Evolutionary conservation across 1,284 basidiomycete genomes (phyloP).

Genomic region (Sphagnurus paluster): DNA sequence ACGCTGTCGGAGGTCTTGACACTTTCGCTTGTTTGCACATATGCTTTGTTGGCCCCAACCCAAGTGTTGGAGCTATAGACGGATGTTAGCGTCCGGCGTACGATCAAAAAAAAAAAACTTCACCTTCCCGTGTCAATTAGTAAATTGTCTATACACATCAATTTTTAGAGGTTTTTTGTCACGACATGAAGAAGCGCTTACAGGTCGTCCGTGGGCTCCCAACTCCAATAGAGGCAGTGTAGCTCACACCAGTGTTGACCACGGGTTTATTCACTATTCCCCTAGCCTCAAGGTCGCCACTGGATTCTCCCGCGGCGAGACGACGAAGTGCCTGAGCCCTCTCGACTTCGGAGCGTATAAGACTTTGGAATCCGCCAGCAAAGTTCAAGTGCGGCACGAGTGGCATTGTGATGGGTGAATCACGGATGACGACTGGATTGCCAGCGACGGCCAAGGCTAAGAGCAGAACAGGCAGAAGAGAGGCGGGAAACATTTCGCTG

Average conservation of each 20-base stretch:
- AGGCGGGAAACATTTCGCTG: constrained; percentile 27
- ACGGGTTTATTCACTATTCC: constrained; percentile 39
- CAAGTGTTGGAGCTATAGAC: constrained; percentile 59
- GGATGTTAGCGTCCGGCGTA: neutral
- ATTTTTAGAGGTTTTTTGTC: neutral
- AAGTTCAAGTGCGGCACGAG: constrained; percentile 51
- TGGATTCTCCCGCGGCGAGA: constrained; percentile 32
- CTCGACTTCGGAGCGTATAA: constrained; percentile 56
- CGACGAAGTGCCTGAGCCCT: constrained; percentile 46
- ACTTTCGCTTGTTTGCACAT: constrained; percentile 49
- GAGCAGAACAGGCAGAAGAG: constrained; percentile 43
- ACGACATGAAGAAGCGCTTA: constrained; percentile 24
- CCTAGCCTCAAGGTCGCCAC: constrained; percentile 27
- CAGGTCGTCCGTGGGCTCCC: constrained; percentile 60
- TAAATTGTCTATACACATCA: constrained; percentile 31
- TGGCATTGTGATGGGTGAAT: constrained; percentile 44
- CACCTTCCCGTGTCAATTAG: constrained; percentile 45
- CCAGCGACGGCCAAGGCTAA: constrained; percentile 46
- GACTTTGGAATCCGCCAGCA: constrained; percentile 41
- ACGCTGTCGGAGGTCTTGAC: constrained; percentile 38
- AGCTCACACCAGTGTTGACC: constrained; percentile 49
- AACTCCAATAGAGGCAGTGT: constrained; percentile 55
- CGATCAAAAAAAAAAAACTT: neutral
- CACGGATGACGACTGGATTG: constrained; percentile 42
- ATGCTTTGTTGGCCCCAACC: constrained; percentile 55